Evolutionary conservation across 129 eudicot genomes (phyloP), one percentile per base, ranked within the genome.

Genomic region (Flaveria sonorensis): DNA sequence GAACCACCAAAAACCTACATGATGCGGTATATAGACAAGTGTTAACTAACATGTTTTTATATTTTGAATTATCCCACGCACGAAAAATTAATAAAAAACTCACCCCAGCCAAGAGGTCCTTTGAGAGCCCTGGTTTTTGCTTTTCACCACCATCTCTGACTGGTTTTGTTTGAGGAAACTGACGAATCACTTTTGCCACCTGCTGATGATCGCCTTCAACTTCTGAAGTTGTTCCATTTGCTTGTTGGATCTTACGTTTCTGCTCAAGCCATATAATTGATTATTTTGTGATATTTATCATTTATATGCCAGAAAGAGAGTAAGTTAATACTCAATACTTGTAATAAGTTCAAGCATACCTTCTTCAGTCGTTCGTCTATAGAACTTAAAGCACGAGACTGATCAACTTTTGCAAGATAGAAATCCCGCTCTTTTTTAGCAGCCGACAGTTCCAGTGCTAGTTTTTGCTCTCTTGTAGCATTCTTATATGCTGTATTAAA

Each of bases 401-500:
- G 86, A 20, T 94, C 99, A 68, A 89, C 93, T 81, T 89, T 91
- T 2, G 89, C 73, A 66, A 94, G 96, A 78, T 91, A 91, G 81
- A 87, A 89, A 72, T 91, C 96, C 8, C 96, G 75, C 81, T 94
- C 99, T 43, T 88, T 89, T 78, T 85, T 94, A 30, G 99, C 97
- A 65, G 94, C 92, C 18, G 97, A 89, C 10, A 91, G 75, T 81
- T 91, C 97, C 89, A 94, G 8, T 24, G 88, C 96, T 81, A 91
- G 68, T 81, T 91, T 94, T 80, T 94, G 96, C 85, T 91, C 99
- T 56, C 97, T 86, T 36, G 75, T 77, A 23, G 97, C 97, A 79
- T 79, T 87, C 85, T 89, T 91, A 76, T 77, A 79, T 9, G 97
- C 99, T 94, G 87, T 68, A 80, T 43, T 55, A 43, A 13, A 71